Evolutionary conservation across 495 filamentous ascomycete species (phyloP).

Genomic region (Aspergillus taichungensis): DNA sequence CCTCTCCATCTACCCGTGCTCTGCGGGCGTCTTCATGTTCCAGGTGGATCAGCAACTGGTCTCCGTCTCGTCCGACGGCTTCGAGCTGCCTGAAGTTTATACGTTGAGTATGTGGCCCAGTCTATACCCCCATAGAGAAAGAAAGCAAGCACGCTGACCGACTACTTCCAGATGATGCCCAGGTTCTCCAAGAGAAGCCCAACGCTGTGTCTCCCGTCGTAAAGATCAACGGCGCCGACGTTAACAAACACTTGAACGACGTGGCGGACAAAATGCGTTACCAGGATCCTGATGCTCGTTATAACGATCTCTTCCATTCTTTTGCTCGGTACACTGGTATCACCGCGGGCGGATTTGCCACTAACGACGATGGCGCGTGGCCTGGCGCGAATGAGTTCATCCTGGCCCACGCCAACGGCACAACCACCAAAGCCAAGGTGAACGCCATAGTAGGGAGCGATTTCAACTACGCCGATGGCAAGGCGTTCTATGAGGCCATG

Average conservation of each 20-base stretch:
- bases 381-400: neutral
- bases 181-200: conserved; percentile 5
- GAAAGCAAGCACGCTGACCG: no score
- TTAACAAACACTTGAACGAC: conserved; percentile 15
- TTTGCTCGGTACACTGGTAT: no score
- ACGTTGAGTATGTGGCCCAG: no score
- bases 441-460: conserved; percentile 29
- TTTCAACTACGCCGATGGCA: conserved; percentile 31
- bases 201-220: conserved; percentile 18
- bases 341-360: no score
- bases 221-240: conserved; percentile 27
- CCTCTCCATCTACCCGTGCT: no score
- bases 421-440: neutral
- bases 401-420: neutral
- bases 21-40: no score
- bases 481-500: no score
- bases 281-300: conserved; percentile 29
- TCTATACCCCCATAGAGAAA: no score
- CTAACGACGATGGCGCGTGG: neutral
- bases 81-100: no score
- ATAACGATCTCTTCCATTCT: no score
- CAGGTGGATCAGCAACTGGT: no score
- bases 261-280: conserved; percentile 11
- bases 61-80: no score
- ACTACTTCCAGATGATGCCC: conserved; percentile 9